Base-by-base conservation (phyloP, 257 asterid species). In the Penstemon eatonii region DNA sequence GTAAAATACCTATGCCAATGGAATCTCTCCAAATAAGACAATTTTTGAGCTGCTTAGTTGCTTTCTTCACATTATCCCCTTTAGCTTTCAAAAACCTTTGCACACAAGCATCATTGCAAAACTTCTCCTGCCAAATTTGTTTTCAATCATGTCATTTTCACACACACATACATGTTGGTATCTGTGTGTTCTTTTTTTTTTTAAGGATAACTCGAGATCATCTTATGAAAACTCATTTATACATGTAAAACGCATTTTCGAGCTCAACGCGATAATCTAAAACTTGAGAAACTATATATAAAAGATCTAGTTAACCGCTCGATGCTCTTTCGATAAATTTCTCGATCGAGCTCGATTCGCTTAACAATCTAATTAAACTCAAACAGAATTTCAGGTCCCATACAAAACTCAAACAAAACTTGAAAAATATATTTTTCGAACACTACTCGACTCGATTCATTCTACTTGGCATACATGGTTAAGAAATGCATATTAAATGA, bases 1-100 rank as follows among this genome's bases (percentile, higher is more conserved):
- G 33, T 25, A 25, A 18, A 7, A 6, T 74, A 94, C 99, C 99
- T 54, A 83, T 82, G 58, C 89, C 92, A 1, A 91, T 73, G 72
- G 89, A 81, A 63, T 91, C 96, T 84, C 99, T 87, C 99, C 99
- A 94, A 19, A 84, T 63, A 58, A 94, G 96, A 75, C 90, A 91
- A 61, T 19, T 80, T 45, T 91, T 79, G 5, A 94, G 80, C n/a
- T 84, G 96, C 79, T 91, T 94, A 15, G 94, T 87, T 68, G 99
- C 85, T 83, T 89, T 94, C 83, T 94, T 94, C 71, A 86, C 96
- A 75, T 39, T 84, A 18, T 91, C 96, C 3, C 96, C 96, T 82
- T 83, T 94, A 7, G 81, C 80, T 76, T 82, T 89, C 77, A 94
- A 65, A 72, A 94, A 91, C 56, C 99, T 81, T 84, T 84, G 92